phyloP scores from a whole-genome alignment of 2,329 filamentous ascomycete species.

The Lecanicillium sp. region DNA sequence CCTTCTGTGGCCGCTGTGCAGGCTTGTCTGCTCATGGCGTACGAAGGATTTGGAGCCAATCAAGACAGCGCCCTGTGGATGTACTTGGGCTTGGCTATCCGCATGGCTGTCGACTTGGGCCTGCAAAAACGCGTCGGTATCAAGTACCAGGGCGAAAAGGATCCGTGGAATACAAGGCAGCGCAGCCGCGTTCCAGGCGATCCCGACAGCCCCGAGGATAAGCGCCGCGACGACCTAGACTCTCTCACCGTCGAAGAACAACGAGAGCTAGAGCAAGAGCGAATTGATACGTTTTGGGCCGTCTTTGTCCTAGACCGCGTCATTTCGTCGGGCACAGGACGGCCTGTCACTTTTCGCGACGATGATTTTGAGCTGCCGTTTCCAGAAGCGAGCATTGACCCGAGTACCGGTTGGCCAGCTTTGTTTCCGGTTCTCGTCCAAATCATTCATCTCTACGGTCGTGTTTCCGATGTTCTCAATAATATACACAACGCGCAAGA shows the following conservation, averaged over 20 bases:
- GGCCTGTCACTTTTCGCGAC: slow-evolving; percentile 75
- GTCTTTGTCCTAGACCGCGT: slow-evolving; percentile 83
- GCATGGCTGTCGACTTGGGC: slow-evolving; percentile 73
- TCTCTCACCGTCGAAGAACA: slow-evolving; percentile 42
- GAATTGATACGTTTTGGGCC: slow-evolving; percentile 83
- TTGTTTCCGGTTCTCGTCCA: slow-evolving; percentile 75
- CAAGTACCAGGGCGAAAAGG: slow-evolving; percentile 47
- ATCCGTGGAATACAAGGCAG: slow-evolving; percentile 39
- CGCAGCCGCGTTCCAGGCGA: slow-evolving; percentile 29
- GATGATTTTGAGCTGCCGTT: slow-evolving; percentile 79
- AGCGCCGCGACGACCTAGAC: slow-evolving; percentile 33
- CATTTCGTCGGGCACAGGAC: slow-evolving; percentile 79
- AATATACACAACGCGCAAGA: slow-evolving; percentile 68
- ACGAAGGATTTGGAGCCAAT: slow-evolving; percentile 81
- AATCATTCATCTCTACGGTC: slow-evolving; percentile 79
- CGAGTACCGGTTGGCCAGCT: slow-evolving; percentile 61
- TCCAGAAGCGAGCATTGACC: slow-evolving; percentile 40
- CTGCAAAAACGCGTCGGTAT: slow-evolving; percentile 76
- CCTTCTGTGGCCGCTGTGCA: slow-evolving; percentile 79
- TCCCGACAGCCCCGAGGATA: slow-evolving; percentile 30
- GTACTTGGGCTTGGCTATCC: slow-evolving; percentile 82
- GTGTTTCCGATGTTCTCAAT: slow-evolving; percentile 78
- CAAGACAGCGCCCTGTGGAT: slow-evolving; percentile 90
- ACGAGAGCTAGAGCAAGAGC: slow-evolving; percentile 67
- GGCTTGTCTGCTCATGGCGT: slow-evolving; percentile 74